Evolutionary conservation across 805 yeast genomes (phyloP).

Genomic region (Pichia nanzhaoensis): DNA sequence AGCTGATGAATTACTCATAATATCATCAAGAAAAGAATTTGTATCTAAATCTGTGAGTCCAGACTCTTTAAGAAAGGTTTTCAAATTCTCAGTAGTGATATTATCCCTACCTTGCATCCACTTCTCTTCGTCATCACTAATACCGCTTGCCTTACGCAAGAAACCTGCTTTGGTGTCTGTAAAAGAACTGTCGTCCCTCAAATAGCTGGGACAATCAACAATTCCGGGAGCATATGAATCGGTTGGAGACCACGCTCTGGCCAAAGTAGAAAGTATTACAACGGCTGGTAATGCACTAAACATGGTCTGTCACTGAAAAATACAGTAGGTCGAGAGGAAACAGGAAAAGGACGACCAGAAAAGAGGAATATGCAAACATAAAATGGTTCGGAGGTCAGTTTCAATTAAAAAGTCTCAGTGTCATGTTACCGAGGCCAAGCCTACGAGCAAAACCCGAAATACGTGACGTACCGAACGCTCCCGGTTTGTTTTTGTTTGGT

Average conservation of each 20-base stretch:
- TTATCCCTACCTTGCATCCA: constrained; percentile 48
- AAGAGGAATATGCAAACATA: no score
- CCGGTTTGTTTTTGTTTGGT: no score
- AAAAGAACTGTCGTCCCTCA: constrained; percentile 15
- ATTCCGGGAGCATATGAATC: constrained; percentile 57
- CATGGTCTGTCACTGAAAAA: not conserved
- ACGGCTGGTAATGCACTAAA: constrained; percentile 8
- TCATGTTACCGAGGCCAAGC: no score
- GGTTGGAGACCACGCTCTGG: constrained; percentile 44
- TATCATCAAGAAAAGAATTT: constrained; percentile 32
- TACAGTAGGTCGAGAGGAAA: not conserved
- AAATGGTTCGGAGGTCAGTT: no score
- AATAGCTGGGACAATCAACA: constrained; percentile 44
- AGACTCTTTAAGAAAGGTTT: constrained; percentile 39
- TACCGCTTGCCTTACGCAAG: constrained; percentile 39
- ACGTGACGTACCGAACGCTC: no score
- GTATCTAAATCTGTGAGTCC: constrained; percentile 36
- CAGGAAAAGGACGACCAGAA: not conserved
- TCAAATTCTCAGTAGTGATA: constrained; percentile 39
- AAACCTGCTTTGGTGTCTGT: constrained; percentile 20
- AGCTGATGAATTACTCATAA: constrained; percentile 32
- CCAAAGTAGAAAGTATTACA: not conserved
- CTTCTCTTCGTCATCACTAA: constrained; percentile 40
- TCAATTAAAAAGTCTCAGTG: no score
- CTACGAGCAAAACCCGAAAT: no score